Evolutionary conservation across 2,329 filamentous ascomycete genomes (phyloP).

Genomic region (Clonostachys byssicola): DNA sequence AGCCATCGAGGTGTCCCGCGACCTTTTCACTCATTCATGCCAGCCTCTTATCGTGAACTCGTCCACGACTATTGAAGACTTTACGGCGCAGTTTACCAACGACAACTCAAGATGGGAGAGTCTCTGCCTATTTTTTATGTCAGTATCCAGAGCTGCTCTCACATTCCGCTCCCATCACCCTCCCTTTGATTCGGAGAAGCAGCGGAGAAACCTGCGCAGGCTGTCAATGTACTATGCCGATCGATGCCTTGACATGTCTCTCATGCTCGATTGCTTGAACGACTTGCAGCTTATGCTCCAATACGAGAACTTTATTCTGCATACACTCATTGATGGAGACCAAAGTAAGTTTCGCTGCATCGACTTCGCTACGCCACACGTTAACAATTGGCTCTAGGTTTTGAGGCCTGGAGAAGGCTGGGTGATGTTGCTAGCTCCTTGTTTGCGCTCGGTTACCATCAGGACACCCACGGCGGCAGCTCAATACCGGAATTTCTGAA

Average conservation of each 20-base stretch:
- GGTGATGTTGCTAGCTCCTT: slow-evolving; percentile 38
- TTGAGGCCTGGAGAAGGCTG: slow-evolving; percentile 34
- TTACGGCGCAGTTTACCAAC: too few species aligned
- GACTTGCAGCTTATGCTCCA: slow-evolving; percentile 37
- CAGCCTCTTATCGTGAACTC: slow-evolving; percentile 2
- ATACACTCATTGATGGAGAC: slow-evolving; percentile 35
- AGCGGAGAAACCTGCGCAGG: slow-evolving; percentile 7
- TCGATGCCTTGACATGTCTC: slow-evolving; percentile 11
- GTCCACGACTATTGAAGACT: slow-evolving; percentile 3
- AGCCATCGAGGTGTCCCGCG: slow-evolving; percentile 1
- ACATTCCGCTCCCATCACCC: slow-evolving; percentile 5
- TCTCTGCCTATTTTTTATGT: slow-evolving; percentile 13
- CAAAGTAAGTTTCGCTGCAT: slow-evolving; percentile 33
- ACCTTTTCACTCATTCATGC: slow-evolving; percentile 5
- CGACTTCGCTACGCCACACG: too few species aligned
- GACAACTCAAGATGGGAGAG: slow-evolving; percentile 12
- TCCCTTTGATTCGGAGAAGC: slow-evolving; percentile 7
- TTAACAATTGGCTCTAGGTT: too few species aligned
- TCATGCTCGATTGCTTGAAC: slow-evolving; percentile 25
- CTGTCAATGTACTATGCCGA: slow-evolving; percentile 12
- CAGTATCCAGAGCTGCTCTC: slow-evolving; percentile 12
- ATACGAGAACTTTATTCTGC: slow-evolving; percentile 39
- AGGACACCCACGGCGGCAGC: slow-evolving; percentile 16
- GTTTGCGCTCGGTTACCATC: slow-evolving; percentile 40
- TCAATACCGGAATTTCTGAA: slow-evolving; percentile 26